These are phyloP conservation scores for Sanghuangporus weigelae DNA, from an alignment of 1,284 basidiomycete genomes.

Conservation along the genomic window DNA sequence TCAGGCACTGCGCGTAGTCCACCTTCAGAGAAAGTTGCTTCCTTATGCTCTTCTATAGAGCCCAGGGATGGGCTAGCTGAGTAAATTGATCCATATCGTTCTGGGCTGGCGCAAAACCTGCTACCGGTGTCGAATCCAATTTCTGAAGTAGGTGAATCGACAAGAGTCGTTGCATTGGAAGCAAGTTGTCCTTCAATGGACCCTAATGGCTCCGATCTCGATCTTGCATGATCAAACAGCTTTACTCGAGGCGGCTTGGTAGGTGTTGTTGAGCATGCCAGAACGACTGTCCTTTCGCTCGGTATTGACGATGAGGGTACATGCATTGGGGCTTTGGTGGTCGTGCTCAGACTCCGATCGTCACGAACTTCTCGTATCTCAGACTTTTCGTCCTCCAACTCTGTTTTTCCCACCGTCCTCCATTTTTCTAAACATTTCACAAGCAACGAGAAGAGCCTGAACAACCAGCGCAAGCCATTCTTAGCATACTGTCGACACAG, in stretches of 20 bases:
- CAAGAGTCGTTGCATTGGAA: background rate
- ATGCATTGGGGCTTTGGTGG: no score
- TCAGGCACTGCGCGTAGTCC: background rate
- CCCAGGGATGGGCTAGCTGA: no score
- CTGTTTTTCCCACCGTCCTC: background rate
- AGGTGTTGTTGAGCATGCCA: background rate
- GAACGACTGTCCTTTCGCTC: background rate
- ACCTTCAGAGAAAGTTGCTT: no score
- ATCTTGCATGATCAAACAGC: background rate
- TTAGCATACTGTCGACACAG: background rate
- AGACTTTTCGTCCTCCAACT: background rate
- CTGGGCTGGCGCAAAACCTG: background rate
- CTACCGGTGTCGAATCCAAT: background rate
- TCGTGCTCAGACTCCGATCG: background rate
- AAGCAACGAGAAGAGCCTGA: background rate
- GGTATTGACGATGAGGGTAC: background rate
- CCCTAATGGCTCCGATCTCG: background rate
- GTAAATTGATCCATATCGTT: no score
- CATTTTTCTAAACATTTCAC: no score
- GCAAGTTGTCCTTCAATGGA: background rate
- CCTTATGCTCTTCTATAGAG: no score
- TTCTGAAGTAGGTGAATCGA: background rate
- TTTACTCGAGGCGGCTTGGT: background rate
- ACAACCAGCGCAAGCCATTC: background rate
- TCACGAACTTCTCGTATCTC: background rate